Evolutionary conservation across 176 grass and related monocot species (phyloP), one percentile per base, ranked within the genome.

Genomic region (Puya raimondii): DNA sequence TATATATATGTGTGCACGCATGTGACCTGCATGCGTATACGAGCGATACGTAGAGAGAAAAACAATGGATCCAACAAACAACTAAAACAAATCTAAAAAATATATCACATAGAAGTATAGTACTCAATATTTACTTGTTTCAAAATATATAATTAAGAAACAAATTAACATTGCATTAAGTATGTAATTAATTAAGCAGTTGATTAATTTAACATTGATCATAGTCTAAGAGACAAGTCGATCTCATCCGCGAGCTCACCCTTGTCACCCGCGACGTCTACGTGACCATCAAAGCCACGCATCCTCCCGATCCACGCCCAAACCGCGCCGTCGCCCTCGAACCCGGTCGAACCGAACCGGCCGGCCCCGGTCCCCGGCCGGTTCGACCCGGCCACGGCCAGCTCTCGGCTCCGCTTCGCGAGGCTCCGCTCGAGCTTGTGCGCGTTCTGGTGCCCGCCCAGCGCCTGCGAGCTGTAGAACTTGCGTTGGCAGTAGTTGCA

Each of bases 391-490:
- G 70, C 63, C 16, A 49, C 53, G 0, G 68, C 2, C 7, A 50
- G 78, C 50, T 74, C 70, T 58, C 61, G 23, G 7, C 78, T 80
- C 70, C 65, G 51, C 72, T 65, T 76, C 13, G 72, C 66, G 5
- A 82, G 53, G 49, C 65, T 76, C 66, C 80, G 64, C 64, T 82
- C 80, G 47, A 75, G 72, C 50, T 82, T 82, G 72, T 82, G 80
- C 2, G 80, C 80, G 53, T 82, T 82, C 51, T 82, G 80, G 66
- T 82, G 80, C 27, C 80, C 80, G 4, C 80, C 80, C 1, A 82
- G 53, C 22, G 80, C 80, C 64, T 82, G 80, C 49, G 80, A 82
- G 56, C 71, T 82, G 80, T 65, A 51, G 47, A 82, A 76, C 53
- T 76, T 82, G 50, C 72, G 63, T 6, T 57, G 68, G 47, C 80